Evolutionary conservation across 2,329 filamentous ascomycete species (phyloP), one percentile per base, ranked within the genome.

Genomic region (Colletotrichum acutatum): DNA sequence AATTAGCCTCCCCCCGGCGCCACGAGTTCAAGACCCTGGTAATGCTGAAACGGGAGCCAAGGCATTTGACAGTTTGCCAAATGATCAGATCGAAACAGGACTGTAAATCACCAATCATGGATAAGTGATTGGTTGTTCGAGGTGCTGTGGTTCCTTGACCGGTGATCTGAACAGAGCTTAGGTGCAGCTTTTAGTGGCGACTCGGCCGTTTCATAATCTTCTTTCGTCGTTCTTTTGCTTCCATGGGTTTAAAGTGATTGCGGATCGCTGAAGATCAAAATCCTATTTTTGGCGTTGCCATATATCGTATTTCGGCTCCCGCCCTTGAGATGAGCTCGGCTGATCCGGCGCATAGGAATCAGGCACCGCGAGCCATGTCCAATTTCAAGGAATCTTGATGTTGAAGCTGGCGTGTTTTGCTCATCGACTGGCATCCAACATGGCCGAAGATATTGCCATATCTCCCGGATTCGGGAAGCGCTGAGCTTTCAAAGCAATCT

Each of bases 31-130:
- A 22, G 22, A 62, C 68, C 68, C 68, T 62, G 34, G 42, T 7
- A 30, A 19, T n/a, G 59, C 24, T 74, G 74, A 75, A 74, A 75
- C 71, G 28, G 26, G 26, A 57, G 69, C 65, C 61, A 69, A 63
- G 60, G 22, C 34, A 5, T 42, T 16, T 24, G 32, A 56, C 8
- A 46, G 49, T 53, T 62, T 57, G 63, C 58, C 68, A 71, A 53
- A 63, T 62, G 57, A 53, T 58, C 22, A 60, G 16, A 19, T 66
- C 46, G 54, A 66, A 70, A 66, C 54, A 53, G 56, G 32, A 58
- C n/a, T 12, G n/a, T 24, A 14, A 52, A 19, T n/a, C 22, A 42
- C 32, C 63, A 62, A 53, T 60, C 24, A 59, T n/a, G 9, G 46
- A 16, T 19, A n/a, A 28, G 54, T 49, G n/a, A 53, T 65, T 69